Evolutionary conservation across 108 stramenopile genomes (phyloP), one percentile per base, ranked within the genome.

Genomic region (Fragilariopsis cylindrus): DNA sequence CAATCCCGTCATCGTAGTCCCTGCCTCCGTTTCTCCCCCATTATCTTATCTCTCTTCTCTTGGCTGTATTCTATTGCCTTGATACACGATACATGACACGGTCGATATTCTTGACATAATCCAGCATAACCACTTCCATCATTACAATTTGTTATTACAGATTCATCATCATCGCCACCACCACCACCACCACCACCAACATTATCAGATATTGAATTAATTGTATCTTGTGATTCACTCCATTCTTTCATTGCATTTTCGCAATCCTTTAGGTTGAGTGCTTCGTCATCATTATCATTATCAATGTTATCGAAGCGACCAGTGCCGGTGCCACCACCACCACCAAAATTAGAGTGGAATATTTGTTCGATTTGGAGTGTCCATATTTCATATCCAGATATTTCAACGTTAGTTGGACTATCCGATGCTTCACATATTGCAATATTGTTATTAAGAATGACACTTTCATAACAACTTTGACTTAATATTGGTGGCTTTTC

Each of bases 341-440:
- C 30, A 30, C 30, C 30, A 30, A 30, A 30, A 30, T 30, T 30
- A 30, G 30, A 30, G 30, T 30, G 30, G 0, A 30, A 30, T 30
- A 30, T 30, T 30, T 30, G 30, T 56, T 88, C 79, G 5, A 94
- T 83, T 3, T 82, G 65, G 5, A 79, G 60, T 7, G 86, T 84
- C 92, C 92, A 94, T 6, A 73, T 65, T 79, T 94, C 92, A 3
- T 72, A 72, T 9, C 92, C 92, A 19, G 76, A 30, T 5, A 91
- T 57, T 21, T 81, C 77, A 19, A 87, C 57, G 70, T 90, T 84
- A n/a, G 76, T 69, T 5, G 75, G 71, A 9, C 47, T 41, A 57
- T 75, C 74, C 15, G 74, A 79, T 6, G 72, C 78, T 30, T 74
- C 15, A 49, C 72, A 77, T 15, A 74, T 58, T n/a, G 73, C 39